Evolutionary conservation across 164 flowering plant species (phyloP), one percentile per base, ranked within the genome.

Genomic region (Chimonanthus praecox): DNA sequence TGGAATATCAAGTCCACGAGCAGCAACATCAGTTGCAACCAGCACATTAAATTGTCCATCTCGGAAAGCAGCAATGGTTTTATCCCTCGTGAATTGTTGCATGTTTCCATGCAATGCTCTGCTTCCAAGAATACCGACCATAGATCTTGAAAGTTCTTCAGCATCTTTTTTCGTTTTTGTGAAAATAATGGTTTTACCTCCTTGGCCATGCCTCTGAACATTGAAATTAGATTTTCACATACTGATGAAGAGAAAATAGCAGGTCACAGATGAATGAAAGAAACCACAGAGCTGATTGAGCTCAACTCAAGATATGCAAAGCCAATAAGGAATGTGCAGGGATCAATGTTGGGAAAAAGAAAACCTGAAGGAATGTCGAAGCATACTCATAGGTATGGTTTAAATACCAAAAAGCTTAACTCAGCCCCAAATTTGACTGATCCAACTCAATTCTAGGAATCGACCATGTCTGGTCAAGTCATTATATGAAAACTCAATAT

Each of bases 1-100:
- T 18, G 86, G 84, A 67, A 83, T 81, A 73, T 83, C 86, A 67
- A 83, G 86, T 51, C 86, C 86, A 65, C 86, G 86, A 61, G 85
- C 83, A 71, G 85, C 85, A 76, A 82, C 85, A 80, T 82, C 85
- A n/a, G 83, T 82, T 46, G 85, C 85, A 79, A 83, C 79, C 62
- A 83, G 64, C 44, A 83, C 78, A 64, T 75, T 79, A 48, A 83
- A 75, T 4, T 75, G 78, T 45, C 86, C 86, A 60, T 79, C 80
- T 5, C 86, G 77, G 64, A 83, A 83, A 67, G 81, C 82, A 20
- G 81, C n/a, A 69, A 83, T 79, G 43, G 86, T 83, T 71, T 45
- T 81, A 74, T 83, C 86, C 81, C 86, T 79, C 68, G 78, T 79
- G 46, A 71, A 64, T 58, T 83, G 86, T 67, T 77, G 73, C 73